Evolutionary conservation across 148 eudicot genomes (phyloP).

Genomic region (Cornus florida): DNA sequence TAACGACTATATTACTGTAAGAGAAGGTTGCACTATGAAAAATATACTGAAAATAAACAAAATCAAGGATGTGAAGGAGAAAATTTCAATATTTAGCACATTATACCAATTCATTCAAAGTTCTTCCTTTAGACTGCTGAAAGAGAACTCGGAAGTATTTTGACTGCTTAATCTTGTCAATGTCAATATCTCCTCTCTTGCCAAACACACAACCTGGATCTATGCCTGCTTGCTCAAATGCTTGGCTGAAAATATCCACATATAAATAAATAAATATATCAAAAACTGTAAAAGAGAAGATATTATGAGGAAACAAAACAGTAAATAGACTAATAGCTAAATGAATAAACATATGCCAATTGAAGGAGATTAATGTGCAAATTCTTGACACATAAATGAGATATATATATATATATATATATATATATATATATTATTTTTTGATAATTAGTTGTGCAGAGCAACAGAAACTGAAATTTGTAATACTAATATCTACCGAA

Average conservation of each 20-base stretch:
- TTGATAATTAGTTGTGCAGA: too few species aligned
- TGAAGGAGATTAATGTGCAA: background rate
- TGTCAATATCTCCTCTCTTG: conserved; percentile 43
- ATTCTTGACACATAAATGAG: too few species aligned
- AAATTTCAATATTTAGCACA: background rate
- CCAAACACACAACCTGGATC: conserved; percentile 57
- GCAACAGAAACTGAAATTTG: too few species aligned
- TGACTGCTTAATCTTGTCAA: conserved; percentile 73
- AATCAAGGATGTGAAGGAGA: background rate
- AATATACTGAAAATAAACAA: background rate
- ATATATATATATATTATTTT: too few species aligned
- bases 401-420: too few species aligned
- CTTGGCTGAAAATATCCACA: conserved; percentile 52
- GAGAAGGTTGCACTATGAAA: background rate
- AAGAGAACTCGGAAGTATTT: conserved; percentile 56
- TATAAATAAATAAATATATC: background rate
- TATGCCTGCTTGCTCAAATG: conserved; percentile 85
- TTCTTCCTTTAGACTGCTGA: conserved; percentile 43
- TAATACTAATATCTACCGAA: too few species aligned
- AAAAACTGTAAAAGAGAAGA: background rate
- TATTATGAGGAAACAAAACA: too few species aligned
- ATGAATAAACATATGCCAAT: background rate
- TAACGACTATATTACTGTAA: background rate
- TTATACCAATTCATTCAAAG: conserved; percentile 42
- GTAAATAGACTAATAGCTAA: background rate